Percentiles rank a stretch among this genome's conserved stretches.
phyloP scores from a whole-genome alignment of 2,329 filamentous ascomycete species.

The Leptographium procerum region DNA sequence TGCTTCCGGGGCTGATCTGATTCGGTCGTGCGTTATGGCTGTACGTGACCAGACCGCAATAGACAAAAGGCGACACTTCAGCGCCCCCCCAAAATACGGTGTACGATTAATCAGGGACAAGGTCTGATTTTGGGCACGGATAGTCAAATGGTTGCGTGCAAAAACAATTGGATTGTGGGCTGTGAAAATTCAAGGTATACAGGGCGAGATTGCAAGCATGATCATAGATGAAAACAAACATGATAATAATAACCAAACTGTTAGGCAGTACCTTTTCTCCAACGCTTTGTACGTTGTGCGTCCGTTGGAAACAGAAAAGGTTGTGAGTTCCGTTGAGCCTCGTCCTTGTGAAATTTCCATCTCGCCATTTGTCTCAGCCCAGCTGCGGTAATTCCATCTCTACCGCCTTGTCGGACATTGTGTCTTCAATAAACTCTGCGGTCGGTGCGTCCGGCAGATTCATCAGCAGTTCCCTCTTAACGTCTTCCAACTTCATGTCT shows the following conservation, averaged over 20 bases:
- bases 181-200: not conserved
- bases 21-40: not conserved
- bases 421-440: not conserved
- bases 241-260: not conserved
- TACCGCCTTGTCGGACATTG: not conserved
- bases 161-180: not conserved
- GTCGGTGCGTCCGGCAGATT: not conserved
- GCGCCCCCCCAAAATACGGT: not conserved
- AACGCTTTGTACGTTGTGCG: not conserved
- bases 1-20: conserved; percentile 69
- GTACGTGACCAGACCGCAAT: not conserved
- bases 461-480: not conserved
- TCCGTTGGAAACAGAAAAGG: not conserved
- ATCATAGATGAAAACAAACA: not conserved
- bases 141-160: not conserved
- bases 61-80: not conserved
- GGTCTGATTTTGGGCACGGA: not conserved
- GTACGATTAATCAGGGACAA: not conserved
- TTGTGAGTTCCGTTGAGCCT: not conserved
- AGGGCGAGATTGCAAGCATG: not conserved
- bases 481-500: not conserved
- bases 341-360: not conserved
- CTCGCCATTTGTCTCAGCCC: not conserved
- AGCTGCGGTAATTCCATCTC: not conserved
- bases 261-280: not conserved